Percentiles rank a stretch among this genome's conserved stretches.
Evolutionary conservation across 2,329 filamentous ascomycete species (phyloP).

Genomic region (Microcera coccophila): DNA sequence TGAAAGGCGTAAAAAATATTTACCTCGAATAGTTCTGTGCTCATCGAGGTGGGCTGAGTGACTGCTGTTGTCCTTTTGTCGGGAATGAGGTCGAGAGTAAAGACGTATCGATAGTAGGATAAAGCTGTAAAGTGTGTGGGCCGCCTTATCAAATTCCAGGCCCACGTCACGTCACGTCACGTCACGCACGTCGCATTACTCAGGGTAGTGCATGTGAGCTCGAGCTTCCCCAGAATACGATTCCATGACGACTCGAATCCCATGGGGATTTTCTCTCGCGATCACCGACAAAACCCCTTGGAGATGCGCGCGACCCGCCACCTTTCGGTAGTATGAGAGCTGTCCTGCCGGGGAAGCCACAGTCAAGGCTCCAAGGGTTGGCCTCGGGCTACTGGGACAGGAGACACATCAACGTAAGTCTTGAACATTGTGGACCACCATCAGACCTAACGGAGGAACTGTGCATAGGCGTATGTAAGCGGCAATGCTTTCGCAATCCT

Average conservation of each 20-base stretch:
- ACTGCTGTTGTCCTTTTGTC: too few species aligned
- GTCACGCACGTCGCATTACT: slow-evolving; percentile 13
- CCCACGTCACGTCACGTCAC: slow-evolving; percentile 21
- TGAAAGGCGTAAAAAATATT: too few species aligned
- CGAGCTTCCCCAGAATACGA: too few species aligned
- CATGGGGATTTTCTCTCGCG: slow-evolving; percentile 3
- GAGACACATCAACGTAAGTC: slow-evolving; percentile 66
- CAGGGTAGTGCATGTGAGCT: too few species aligned
- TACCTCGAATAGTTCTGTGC: too few species aligned
- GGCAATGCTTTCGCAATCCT: slow-evolving; percentile 85
- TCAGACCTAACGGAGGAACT: slow-evolving; percentile 5
- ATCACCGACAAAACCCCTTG: slow-evolving; percentile 1
- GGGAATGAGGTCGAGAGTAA: too few species aligned
- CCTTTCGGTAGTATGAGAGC: slow-evolving; percentile 62
- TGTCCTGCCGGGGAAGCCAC: slow-evolving; percentile 75
- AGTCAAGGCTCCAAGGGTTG: slow-evolving; percentile 72
- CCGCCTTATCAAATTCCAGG: too few species aligned
- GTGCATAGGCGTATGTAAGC: slow-evolving; percentile 73
- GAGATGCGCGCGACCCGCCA: slow-evolving; percentile 22
- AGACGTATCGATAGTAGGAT: too few species aligned
- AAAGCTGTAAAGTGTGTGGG: too few species aligned
- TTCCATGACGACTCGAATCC: slow-evolving; percentile 5
- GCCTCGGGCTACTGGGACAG: slow-evolving; percentile 70
- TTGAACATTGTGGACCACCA: background rate
- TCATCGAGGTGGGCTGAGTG: too few species aligned